A percentile compares a stretch with the other conserved stretches of the same genome.
Conservation (phyloP, 495 filamentous ascomycete genomes). For the Hypoxylon lienhwacheense region DNA sequence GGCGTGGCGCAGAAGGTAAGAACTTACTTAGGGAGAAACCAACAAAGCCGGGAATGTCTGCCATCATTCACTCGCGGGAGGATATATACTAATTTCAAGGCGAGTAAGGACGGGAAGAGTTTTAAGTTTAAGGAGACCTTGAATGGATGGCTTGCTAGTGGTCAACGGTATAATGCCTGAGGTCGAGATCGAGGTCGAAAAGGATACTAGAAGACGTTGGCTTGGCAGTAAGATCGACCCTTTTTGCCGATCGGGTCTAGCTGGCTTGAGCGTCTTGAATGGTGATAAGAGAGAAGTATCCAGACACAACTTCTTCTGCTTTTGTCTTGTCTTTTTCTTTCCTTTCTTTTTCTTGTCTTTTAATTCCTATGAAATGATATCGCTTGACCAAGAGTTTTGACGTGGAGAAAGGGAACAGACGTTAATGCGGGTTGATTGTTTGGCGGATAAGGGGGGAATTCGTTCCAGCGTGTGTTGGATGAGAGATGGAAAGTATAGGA, state of each 20-base stretch:
- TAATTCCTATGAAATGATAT: too few species aligned
- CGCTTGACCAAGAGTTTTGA: too few species aligned
- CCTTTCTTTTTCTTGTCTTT: too few species aligned
- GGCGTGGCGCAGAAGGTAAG: not conserved
- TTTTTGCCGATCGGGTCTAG: slow-evolving; percentile 24
- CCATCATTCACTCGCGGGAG: slow-evolving; percentile 24
- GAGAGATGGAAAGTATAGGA: slow-evolving; percentile 2
- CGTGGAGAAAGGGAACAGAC: too few species aligned
- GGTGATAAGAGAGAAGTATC: slow-evolving; percentile 26
- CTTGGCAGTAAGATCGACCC: slow-evolving; percentile 34
- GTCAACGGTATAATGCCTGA: slow-evolving; percentile 30
- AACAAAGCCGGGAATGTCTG: slow-evolving; percentile 38
- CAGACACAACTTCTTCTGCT: slow-evolving; percentile 4
- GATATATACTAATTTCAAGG: not conserved
- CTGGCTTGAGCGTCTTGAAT: slow-evolving; percentile 22
- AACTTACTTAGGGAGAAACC: slow-evolving; percentile 38
- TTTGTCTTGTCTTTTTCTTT: not conserved
- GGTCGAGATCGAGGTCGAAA: too few species aligned
- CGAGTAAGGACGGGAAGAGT: not conserved
- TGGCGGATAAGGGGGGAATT: slow-evolving; percentile 23
- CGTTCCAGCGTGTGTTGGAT: not conserved
- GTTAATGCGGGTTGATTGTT: too few species aligned
- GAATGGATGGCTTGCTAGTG: slow-evolving; percentile 15
- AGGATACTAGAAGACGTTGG: slow-evolving; percentile 18
- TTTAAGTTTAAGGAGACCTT: slow-evolving; percentile 9